These are phyloP conservation scores for Exophiala bonariae DNA, from an alignment of 2,329 filamentous ascomycete genomes.

Conservation along the genomic window DNA sequence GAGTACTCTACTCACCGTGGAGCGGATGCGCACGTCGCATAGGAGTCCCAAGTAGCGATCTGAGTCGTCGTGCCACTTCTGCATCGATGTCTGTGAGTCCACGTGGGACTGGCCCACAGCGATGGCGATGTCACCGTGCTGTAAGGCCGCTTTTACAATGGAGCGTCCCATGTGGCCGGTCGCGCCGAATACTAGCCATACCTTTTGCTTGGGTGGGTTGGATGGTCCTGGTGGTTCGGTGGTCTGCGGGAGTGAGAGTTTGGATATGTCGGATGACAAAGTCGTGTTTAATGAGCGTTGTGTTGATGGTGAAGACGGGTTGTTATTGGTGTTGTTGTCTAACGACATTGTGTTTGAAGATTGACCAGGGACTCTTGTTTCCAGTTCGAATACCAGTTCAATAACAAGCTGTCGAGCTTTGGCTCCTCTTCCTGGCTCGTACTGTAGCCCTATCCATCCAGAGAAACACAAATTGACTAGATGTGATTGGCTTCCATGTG, in stretches of 20 bases:
- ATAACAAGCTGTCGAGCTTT: too few species aligned
- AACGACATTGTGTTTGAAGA: too few species aligned
- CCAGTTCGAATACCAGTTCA: not conserved
- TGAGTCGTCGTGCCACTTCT: constrained; percentile 59
- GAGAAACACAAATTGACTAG: too few species aligned
- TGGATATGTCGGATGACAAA: constrained; percentile 29
- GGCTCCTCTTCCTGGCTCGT: too few species aligned
- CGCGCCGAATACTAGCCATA: constrained; percentile 94
- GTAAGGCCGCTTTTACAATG: constrained; percentile 77
- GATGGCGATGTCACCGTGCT: constrained; percentile 78
- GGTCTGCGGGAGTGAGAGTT: constrained; percentile 70
- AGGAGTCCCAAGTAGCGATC: constrained; percentile 69
- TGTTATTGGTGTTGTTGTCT: too few species aligned
- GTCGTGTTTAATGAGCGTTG: constrained; percentile 5
- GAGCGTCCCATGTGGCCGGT: constrained; percentile 97
- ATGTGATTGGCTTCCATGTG: too few species aligned
- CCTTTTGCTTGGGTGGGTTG: constrained; percentile 70
- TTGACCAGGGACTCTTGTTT: too few species aligned
- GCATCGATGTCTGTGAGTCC: constrained; percentile 71
- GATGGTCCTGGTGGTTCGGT: constrained; percentile 78
- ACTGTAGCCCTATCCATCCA: too few species aligned
- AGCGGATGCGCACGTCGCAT: constrained; percentile 82
- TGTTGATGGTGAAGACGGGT: constrained; percentile 7
- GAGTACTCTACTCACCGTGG: constrained; percentile 73
- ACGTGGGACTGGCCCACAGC: constrained; percentile 83